phyloP scores from a whole-genome alignment of 495 filamentous ascomycete species.

The Penicillium flavigenum region DNA sequence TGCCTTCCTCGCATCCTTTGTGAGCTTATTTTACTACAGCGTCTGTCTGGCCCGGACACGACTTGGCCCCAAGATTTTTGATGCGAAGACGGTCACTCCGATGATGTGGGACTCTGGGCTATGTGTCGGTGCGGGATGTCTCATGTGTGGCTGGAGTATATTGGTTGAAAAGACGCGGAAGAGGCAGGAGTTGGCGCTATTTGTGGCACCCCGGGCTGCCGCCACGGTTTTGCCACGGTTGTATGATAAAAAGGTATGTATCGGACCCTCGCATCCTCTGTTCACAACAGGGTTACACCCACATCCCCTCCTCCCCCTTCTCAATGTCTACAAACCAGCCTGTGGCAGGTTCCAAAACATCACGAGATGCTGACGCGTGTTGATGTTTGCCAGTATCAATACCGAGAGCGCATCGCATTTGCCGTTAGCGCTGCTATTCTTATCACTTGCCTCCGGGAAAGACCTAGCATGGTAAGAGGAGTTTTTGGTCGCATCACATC shows the following conservation, averaged over 20 bases:
- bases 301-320: constrained; percentile 9
- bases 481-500: constrained; percentile 67
- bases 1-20: constrained; percentile 78
- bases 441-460: constrained; percentile 68
- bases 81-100: constrained; percentile 51
- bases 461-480: constrained; percentile 65
- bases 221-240: constrained; percentile 73
- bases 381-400: constrained; percentile 56
- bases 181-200: constrained; percentile 77
- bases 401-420: constrained; percentile 74
- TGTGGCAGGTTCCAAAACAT: constrained; percentile 13
- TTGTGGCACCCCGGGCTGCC: constrained; percentile 80
- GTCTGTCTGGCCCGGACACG: constrained; percentile 81
- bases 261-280: constrained; percentile 19
- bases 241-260: constrained; percentile 60
- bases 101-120: constrained; percentile 66
- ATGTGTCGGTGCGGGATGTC: constrained; percentile 72
- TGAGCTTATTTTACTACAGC: constrained; percentile 81
- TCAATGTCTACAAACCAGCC: not conserved
- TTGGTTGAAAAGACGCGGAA: constrained; percentile 67
- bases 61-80: constrained; percentile 70
- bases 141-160: constrained; percentile 83
- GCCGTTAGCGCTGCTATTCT: constrained; percentile 72
- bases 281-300: constrained; percentile 29
- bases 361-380: constrained; percentile 27